Evolutionary conservation across 1,284 basidiomycete species (phyloP), one percentile per base, ranked within the genome.

Genomic region (Ceratobasidium sp.): DNA sequence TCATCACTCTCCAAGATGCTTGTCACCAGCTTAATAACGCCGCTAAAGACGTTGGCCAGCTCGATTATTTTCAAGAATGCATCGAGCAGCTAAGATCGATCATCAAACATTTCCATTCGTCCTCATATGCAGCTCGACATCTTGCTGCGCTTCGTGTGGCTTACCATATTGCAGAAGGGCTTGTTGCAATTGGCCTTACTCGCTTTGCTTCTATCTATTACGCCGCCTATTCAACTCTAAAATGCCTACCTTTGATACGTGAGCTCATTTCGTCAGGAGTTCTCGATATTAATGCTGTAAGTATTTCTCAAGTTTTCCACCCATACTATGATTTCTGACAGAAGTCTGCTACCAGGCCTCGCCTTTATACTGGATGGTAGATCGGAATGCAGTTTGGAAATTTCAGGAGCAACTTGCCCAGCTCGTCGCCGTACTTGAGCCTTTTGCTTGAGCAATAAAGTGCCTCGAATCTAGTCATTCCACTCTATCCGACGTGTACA

Each of bases 151-250:
- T 76, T 0, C 73, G 75, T 3, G 52, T 74, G 0, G 26, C 71
- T 12, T 32, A 71, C 1, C 55, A 58, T 0, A 76, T 79, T 52
- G 55, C 62, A 1, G 76, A 76, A 12, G 80, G 80, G 0, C 76
- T 82, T 3, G 77, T 78, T 45, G 43, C 76, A 10, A 78, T 80
- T 53, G 79, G 79, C 34, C 78, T 79, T 61, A 81, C 79, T 43
- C 75, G 77, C 1, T 81, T 81, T 73, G 77, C 76, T 6, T 77
- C 76, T 10, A 65, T 79, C 12, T 76, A 78, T 48, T 72, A 74
- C 16, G 58, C 50, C 12, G 34, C 62, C 9, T 34, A n/a, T 10
- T 65, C 62, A 3, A 53, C 50, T 3, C 23, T 65, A 21, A 30
- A 18, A n/a, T 65, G 62, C 32, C 28, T 65, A 18, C 50, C 62